Conservation (phyloP, 2,329 filamentous ascomycete genomes). For the Colletotrichum ledebouriae region DNA sequence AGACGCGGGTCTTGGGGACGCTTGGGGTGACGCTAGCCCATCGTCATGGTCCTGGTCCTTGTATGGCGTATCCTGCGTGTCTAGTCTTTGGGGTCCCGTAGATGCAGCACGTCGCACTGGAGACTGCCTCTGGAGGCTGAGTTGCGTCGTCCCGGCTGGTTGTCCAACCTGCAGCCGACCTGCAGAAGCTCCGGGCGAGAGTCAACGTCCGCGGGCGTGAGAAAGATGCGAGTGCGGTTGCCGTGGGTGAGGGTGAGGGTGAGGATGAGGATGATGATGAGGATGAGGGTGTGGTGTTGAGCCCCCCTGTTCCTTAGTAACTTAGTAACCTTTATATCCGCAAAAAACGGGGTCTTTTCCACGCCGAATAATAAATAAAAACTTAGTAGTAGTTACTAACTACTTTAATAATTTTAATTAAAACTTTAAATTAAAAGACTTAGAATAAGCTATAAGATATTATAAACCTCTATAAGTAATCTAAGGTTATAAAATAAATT, state of each 20-base stretch:
- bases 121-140: neutral
- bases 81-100: conserved; percentile 9
- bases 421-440: too few relatives aligned
- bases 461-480: too few relatives aligned
- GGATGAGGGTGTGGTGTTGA: conserved; percentile 14
- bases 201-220: conserved; percentile 8
- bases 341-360: too few relatives aligned
- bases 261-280: conserved; percentile 4
- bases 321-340: too few relatives aligned
- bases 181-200: conserved; percentile 14
- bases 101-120: conserved; percentile 18
- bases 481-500: too few relatives aligned
- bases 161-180: conserved; percentile 23
- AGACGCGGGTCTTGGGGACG: conserved; percentile 15
- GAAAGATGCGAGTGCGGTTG: neutral
- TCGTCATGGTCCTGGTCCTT: conserved; percentile 5
- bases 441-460: too few relatives aligned
- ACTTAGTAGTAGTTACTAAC: too few relatives aligned
- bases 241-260: neutral
- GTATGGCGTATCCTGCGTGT: conserved; percentile 3
- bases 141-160: conserved; percentile 21
- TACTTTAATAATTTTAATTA: too few relatives aligned
- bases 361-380: too few relatives aligned
- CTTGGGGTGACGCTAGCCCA: conserved; percentile 22
- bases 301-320: conserved; percentile 17